phyloP scores from a whole-genome alignment of 768 basidiomycete genomes.

The Panaeolus cyanescens region DNA sequence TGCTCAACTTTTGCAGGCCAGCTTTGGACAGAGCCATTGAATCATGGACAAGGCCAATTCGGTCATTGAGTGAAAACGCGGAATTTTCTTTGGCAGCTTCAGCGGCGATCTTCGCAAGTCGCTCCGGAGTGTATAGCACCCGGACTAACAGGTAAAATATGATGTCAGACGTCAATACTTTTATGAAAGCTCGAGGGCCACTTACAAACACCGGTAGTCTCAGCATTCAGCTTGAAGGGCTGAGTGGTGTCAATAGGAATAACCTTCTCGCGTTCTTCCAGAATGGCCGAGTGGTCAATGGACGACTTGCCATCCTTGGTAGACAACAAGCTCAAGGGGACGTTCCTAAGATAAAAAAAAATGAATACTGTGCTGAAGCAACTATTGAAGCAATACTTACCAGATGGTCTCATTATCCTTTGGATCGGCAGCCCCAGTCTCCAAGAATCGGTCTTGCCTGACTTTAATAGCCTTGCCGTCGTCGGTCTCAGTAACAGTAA shows the following conservation, averaged over 20 bases:
- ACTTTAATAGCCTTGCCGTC: constrained; percentile 63
- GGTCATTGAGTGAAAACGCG: constrained; percentile 79
- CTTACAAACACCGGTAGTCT: constrained; percentile 88
- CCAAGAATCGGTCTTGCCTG: constrained; percentile 90
- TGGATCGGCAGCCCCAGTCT: constrained; percentile 74
- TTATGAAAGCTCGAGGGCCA: constrained; percentile 12
- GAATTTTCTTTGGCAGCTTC: constrained; percentile 73
- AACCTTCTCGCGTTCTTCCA: constrained; percentile 67
- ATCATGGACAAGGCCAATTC: constrained; percentile 88
- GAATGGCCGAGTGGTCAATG: constrained; percentile 63
- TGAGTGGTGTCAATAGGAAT: constrained; percentile 74
- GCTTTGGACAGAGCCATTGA: constrained; percentile 79
- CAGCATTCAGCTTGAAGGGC: constrained; percentile 89
- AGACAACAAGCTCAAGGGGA: constrained; percentile 77
- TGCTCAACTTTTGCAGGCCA: constrained; percentile 76
- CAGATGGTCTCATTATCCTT: constrained; percentile 90
- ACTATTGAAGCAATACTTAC: constrained; percentile 37
- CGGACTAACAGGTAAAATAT: constrained; percentile 62
- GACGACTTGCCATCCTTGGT: constrained; percentile 54
- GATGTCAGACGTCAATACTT: constrained; percentile 5
- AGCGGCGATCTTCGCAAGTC: constrained; percentile 73
- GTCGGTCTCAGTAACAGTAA: constrained; percentile 78
- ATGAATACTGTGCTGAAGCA: neutral
- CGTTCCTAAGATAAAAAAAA: constrained; percentile 50
- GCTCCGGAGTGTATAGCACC: constrained; percentile 81